phyloP scores from a whole-genome alignment of 2,329 filamentous ascomycete genomes.

The Ilyonectria robusta region DNA sequence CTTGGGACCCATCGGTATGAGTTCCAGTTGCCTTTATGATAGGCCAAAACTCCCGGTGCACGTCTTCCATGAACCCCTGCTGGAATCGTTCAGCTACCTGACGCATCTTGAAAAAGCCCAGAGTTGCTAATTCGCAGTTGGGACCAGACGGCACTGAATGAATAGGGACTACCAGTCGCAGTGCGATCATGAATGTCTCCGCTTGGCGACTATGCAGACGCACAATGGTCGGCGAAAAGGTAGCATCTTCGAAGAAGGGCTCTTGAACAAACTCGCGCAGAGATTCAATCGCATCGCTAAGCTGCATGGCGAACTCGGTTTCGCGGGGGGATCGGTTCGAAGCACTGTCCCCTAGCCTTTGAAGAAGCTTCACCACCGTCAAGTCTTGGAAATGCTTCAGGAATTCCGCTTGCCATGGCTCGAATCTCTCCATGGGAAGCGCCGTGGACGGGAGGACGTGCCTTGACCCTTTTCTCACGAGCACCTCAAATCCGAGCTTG shows the following conservation, averaged over 20 bases:
- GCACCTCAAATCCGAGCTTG: conserved; percentile 72
- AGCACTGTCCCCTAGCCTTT: conserved; percentile 53
- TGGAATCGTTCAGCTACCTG: conserved; percentile 74
- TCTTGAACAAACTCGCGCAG: conserved; percentile 61
- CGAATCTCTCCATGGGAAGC: conserved; percentile 67
- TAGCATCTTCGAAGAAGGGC: conserved; percentile 61
- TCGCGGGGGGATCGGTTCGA: conserved; percentile 53
- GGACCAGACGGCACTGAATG: conserved; percentile 66
- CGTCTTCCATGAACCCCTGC: conserved; percentile 70
- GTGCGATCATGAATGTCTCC: conserved; percentile 61
- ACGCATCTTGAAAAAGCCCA: conserved; percentile 76
- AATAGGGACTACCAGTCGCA: conserved; percentile 74
- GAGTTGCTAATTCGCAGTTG: conserved; percentile 71
- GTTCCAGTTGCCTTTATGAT: conserved; percentile 53
- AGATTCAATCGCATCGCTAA: conserved; percentile 59
- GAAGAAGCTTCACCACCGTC: conserved; percentile 52
- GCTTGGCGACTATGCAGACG: conserved; percentile 55
- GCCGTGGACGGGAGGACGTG: conserved; percentile 73
- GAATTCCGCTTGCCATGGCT: conserved; percentile 69
- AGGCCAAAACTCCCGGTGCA: conserved; percentile 73
- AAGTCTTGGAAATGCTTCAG: conserved; percentile 64
- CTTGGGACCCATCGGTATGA: conserved; percentile 23
- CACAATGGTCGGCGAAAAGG: conserved; percentile 60
- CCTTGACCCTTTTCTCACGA: conserved; percentile 69
- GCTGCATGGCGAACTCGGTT: conserved; percentile 59